These are phyloP conservation scores for Ascodesmis nigricans DNA, from an alignment of 495 filamentous ascomycete species.

Conservation along the genomic window DNA sequence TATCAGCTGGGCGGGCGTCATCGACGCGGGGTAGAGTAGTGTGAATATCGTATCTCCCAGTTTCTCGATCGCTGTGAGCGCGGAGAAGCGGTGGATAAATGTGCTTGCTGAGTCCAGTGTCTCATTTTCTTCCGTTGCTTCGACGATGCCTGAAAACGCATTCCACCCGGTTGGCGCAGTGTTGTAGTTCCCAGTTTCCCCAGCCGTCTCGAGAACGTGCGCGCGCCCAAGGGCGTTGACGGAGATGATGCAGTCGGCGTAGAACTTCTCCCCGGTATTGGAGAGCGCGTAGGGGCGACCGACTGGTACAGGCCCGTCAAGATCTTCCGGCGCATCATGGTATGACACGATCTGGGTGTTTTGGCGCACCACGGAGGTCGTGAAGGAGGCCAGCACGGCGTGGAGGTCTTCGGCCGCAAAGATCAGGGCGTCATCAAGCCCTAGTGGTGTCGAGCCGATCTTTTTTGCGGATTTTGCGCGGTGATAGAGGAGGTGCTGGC, in stretches of 20 bases:
- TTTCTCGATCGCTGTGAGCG: no score
- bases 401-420: not conserved
- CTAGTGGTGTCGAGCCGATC: not conserved
- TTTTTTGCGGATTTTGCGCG: conserved; percentile 3
- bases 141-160: no score
- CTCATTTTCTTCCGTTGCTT: no score
- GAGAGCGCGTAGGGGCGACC: conserved; percentile 3
- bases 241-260: conserved; percentile 6
- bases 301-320: conserved; percentile 3
- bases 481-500: conserved; percentile 3
- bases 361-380: not conserved
- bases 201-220: not conserved
- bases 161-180: no score
- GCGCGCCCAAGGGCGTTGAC: not conserved
- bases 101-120: no score
- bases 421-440: not conserved
- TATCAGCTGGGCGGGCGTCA: no score
- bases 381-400: not conserved
- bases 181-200: not conserved
- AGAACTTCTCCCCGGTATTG: conserved; percentile 2
- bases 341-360: conserved; percentile 1
- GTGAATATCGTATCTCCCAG: no score
- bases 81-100: no score
- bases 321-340: conserved; percentile 4
- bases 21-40: no score